A percentile compares a stretch with the other conserved stretches of the same genome.
phyloP scores from a whole-genome alignment of 306 rosid species.

The Cotoneaster glaucophyllus region DNA sequence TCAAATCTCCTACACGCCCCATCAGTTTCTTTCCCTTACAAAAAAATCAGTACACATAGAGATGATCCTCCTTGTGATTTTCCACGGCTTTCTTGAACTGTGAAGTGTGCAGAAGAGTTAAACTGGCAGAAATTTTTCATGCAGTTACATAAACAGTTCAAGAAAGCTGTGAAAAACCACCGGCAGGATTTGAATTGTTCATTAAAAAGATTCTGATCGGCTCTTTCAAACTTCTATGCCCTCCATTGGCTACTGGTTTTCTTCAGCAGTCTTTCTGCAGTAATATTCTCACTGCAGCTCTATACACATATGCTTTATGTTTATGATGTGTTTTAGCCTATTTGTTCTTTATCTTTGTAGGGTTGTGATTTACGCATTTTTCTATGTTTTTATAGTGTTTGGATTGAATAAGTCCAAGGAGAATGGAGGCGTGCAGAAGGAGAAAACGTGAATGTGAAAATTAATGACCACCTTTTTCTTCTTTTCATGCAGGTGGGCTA shows the following conservation, averaged over 20 bases:
- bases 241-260: background rate
- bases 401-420: background rate
- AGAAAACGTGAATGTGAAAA: too few species aligned
- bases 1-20: background rate
- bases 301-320: background rate
- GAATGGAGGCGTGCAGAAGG: background rate
- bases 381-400: background rate
- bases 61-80: conserved; percentile 46
- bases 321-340: background rate
- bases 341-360: background rate
- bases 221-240: background rate
- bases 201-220: background rate
- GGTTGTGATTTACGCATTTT: background rate
- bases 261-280: background rate
- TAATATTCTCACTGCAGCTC: background rate
- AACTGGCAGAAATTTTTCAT: conserved; percentile 8
- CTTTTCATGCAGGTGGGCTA: background rate
- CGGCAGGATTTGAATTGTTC: conserved; percentile 28
- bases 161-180: conserved; percentile 47
- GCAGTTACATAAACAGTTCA: conserved; percentile 31
- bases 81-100: conserved; percentile 85
- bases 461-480: background rate
- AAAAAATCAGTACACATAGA: background rate
- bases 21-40: background rate
- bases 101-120: background rate